Conservation (phyloP, 495 filamentous ascomycete species). For the Aspergillus saccharolyticus region DNA sequence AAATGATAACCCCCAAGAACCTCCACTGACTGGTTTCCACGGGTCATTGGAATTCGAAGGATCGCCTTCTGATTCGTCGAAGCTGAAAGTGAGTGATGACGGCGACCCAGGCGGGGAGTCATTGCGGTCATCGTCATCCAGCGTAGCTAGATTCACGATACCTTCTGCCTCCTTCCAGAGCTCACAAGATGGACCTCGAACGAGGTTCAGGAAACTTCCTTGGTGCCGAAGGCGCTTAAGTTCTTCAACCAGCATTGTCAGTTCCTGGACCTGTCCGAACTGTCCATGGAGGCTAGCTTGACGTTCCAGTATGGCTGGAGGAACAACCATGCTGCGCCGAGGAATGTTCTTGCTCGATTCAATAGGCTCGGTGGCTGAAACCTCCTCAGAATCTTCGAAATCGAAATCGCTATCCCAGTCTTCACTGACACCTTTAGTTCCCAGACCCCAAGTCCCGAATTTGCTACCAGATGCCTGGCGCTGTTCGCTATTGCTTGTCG, state of each 20-base stretch:
- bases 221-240: conserved; percentile 62
- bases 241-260: conserved; percentile 76
- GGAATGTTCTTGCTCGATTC: conserved; percentile 22
- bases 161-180: conserved; percentile 85
- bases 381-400: conserved; percentile 53
- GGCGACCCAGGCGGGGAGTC: conserved; percentile 47
- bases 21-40: conserved; percentile 33
- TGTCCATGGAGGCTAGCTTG: conserved; percentile 83
- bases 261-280: conserved; percentile 79
- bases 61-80: conserved; percentile 59
- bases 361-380: conserved; percentile 20
- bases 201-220: conserved; percentile 60
- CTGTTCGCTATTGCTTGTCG: conserved; percentile 45
- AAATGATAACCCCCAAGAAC: conserved; percentile 30
- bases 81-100: conserved; percentile 48
- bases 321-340: conserved; percentile 62
- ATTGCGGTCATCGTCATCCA: conserved; percentile 66
- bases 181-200: conserved; percentile 54
- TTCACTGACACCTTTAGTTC: conserved; percentile 75
- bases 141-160: conserved; percentile 78
- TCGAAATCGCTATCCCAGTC: conserved; percentile 86
- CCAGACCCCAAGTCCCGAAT: conserved; percentile 84
- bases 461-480: conserved; percentile 59
- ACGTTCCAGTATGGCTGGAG: conserved; percentile 73
- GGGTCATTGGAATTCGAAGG: conserved; percentile 31